Evolutionary conservation across 352 stramenopile genomes (phyloP).

Genomic region (Globisporangium abappressorium): DNA sequence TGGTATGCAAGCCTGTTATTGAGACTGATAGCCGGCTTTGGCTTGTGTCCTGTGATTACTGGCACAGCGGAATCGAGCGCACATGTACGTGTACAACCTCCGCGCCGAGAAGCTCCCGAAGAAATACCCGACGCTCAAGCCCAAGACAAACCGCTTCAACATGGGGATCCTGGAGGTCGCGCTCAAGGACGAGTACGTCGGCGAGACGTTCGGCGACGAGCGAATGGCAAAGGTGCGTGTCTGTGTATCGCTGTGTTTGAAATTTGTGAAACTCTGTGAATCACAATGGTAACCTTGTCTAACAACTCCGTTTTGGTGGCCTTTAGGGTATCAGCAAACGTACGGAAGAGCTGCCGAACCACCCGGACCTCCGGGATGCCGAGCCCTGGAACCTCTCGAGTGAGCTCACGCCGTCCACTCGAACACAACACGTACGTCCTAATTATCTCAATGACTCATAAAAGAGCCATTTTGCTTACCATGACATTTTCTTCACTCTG

Average conservation of each 20-base stretch:
- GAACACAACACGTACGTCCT: conserved; percentile 45
- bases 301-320: background rate
- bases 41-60: background rate
- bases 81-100: conserved; percentile 88
- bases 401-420: conserved; percentile 37
- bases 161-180: conserved; percentile 70
- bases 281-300: background rate
- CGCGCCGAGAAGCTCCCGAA: conserved; percentile 80
- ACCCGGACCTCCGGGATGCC: conserved; percentile 54
- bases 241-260: conserved; percentile 10
- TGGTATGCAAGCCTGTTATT: too few relatives aligned
- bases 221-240: conserved; percentile 47
- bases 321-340: conserved; percentile 63
- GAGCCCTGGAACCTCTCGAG: conserved; percentile 66
- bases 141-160: conserved; percentile 79
- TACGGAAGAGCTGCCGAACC: conserved; percentile 73
- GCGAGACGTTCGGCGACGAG: conserved; percentile 65
- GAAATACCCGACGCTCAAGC: conserved; percentile 70
- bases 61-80: conserved; percentile 54
- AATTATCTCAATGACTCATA: background rate
- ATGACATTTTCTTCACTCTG: background rate
- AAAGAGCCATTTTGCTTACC: background rate
- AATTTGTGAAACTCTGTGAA: background rate
- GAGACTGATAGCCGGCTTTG: background rate
- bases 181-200: conserved; percentile 56